Evolutionary conservation across 2,329 filamentous ascomycete genomes (phyloP).

Genomic region (Cyclaneusma minus): DNA sequence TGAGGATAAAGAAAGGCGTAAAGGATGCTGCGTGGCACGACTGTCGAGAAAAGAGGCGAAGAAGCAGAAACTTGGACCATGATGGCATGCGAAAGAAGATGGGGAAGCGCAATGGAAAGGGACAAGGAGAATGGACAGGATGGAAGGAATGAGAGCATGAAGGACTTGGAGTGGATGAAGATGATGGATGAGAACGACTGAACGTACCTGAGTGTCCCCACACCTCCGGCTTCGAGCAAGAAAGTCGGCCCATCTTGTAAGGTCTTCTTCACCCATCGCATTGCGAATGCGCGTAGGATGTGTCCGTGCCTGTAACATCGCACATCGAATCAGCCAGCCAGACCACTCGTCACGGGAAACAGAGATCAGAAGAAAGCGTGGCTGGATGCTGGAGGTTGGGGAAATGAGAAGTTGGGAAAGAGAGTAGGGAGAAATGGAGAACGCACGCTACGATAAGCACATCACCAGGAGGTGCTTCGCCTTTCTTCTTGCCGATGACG

Average conservation of each 20-base stretch:
- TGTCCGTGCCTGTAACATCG: too few relatives aligned
- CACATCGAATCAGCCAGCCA: too few relatives aligned
- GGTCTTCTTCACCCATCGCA: conserved; percentile 65
- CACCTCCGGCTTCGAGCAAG: conserved; percentile 76
- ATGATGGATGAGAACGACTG: too few relatives aligned
- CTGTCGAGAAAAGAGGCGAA: too few relatives aligned
- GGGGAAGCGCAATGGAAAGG: conserved; percentile 1
- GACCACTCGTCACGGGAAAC: too few relatives aligned
- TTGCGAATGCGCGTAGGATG: conserved; percentile 74
- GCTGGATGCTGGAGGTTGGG: too few relatives aligned
- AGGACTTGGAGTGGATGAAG: background rate
- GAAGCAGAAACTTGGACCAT: background rate
- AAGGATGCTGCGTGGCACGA: too few relatives aligned
- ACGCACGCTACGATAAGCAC: conserved; percentile 69
- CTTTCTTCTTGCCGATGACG: conserved; percentile 38
- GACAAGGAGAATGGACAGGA: background rate
- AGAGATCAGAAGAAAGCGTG: too few relatives aligned
- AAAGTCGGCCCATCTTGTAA: conserved; percentile 64
- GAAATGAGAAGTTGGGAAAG: too few relatives aligned
- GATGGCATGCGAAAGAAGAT: too few relatives aligned
- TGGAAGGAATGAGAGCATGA: conserved; percentile 1
- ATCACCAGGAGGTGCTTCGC: conserved; percentile 36
- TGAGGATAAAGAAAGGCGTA: too few relatives aligned
- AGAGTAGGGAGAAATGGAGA: too few relatives aligned
- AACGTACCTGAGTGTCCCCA: conserved; percentile 60